Evolutionary conservation across 495 filamentous ascomycete species (phyloP), one percentile per base, ranked within the genome.

Genomic region (Hypomontagnella monticulosa): DNA sequence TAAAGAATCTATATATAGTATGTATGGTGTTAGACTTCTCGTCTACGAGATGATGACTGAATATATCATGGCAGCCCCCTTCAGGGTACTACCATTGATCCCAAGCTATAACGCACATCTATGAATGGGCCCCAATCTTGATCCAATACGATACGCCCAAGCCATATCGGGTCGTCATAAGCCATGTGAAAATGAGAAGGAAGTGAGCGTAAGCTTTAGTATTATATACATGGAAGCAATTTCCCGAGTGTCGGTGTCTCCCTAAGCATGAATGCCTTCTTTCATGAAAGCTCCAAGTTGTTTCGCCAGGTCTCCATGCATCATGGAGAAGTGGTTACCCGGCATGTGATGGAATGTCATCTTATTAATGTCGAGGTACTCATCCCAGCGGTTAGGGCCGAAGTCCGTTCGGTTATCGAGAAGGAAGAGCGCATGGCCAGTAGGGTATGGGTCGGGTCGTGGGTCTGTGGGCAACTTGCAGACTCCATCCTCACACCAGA

Each of bases 401-500:
- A 96, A 91, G 71, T 93, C 88, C 0, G 87, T 85, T 38, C 90
- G 81, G 78, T 94, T 90, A 72, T 92, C 87, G 4, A 94, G 79
- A 20, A 96, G 77, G 87, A 91, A 96, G 57, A 85, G 78, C 71
- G 91, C 91, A 76, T 94, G 83, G 61, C 91, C 85, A 71, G 88
- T 86, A 44, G 84, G 81, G 33, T 85, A 85, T 2, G 90, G 90
- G 57, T 89, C 88, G 3, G 88, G 88, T 41, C 87, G 83, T 7
- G 88, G 88, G 71, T 91, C 91, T 10, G 78, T 83, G 0, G 88
- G 87, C 23, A 84, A 80, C 43, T 87, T 84, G 80, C 90, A 93
- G 1, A 95, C 89, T 51, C 92, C 92, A 49, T 94, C 90, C 71
- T 88, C 86, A 63, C 88, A 90, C 91, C 91, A 96, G 67, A 94